phyloP scores from a whole-genome alignment of 495 filamentous ascomycete genomes.

The Aspergillus homomorphus region DNA sequence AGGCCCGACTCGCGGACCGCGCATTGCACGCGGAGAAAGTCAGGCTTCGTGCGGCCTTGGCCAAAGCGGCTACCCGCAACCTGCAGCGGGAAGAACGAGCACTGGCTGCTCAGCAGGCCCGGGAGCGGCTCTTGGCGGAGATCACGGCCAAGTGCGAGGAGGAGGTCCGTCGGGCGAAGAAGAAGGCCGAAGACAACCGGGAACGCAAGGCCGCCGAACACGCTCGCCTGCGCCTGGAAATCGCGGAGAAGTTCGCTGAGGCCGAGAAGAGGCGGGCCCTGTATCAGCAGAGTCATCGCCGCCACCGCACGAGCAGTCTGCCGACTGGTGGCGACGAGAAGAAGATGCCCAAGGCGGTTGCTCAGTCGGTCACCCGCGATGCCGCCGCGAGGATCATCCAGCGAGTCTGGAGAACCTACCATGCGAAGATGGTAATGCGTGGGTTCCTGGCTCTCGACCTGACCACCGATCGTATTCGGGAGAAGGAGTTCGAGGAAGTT shows the following conservation, averaged over 20 bases:
- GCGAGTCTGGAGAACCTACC: conserved; percentile 66
- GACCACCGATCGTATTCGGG: conserved; percentile 68
- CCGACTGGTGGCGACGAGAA: conserved; percentile 55
- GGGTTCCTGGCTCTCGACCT: conserved; percentile 68
- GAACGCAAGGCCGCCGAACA: conserved; percentile 87
- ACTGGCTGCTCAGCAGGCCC: conserved; percentile 83
- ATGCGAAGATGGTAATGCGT: conserved; percentile 57
- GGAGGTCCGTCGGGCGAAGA: conserved; percentile 92
- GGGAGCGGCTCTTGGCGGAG: conserved; percentile 88
- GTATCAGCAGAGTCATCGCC: conserved; percentile 55
- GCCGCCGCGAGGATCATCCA: conserved; percentile 73
- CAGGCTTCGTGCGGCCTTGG: conserved; percentile 81
- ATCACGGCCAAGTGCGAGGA: conserved; percentile 92
- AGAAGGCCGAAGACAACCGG: conserved; percentile 85
- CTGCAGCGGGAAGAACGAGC: conserved; percentile 72
- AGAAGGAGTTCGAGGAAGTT: conserved; percentile 79
- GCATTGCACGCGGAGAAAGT: conserved; percentile 96
- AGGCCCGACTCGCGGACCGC: conserved; percentile 87
- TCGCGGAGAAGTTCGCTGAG: conserved; percentile 87
- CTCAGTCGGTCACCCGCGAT: conserved; percentile 54
- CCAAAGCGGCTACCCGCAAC: conserved; percentile 71
- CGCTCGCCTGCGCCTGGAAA: conserved; percentile 67
- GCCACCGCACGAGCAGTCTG: conserved; percentile 62
- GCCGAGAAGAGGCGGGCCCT: conserved; percentile 67
- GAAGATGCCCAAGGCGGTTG: conserved; percentile 39